Percentiles rank a stretch among this genome's conserved stretches.
These are phyloP conservation scores for Nigrospora oryzae DNA, from an alignment of 2,329 filamentous ascomycete species.

Conservation along the genomic window DNA sequence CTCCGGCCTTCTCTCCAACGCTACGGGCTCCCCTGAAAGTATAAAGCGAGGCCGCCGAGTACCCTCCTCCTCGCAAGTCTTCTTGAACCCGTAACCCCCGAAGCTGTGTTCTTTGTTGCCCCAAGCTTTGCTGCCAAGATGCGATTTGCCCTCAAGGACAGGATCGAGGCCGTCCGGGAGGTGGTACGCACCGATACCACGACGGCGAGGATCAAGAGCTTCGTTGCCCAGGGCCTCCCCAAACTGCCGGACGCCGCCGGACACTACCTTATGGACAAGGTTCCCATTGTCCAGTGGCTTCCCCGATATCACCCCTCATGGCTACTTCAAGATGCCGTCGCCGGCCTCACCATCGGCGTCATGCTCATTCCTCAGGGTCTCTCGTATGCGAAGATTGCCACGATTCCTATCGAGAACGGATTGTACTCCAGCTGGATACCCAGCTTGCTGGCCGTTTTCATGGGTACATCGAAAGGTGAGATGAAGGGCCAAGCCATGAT, in stretches of 20 bases:
- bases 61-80: too few species aligned
- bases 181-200: conserved; percentile 28
- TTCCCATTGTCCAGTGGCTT: conserved; percentile 55
- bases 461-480: conserved; percentile 53
- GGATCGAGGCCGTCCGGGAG: conserved; percentile 13
- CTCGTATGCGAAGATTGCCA: conserved; percentile 55
- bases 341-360: conserved; percentile 51
- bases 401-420: conserved; percentile 51
- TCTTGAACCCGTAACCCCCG: too few species aligned
- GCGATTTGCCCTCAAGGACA: conserved; percentile 2
- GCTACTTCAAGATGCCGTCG: conserved; percentile 53
- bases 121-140: not conserved
- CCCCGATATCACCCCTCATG: conserved; percentile 53
- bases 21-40: too few species aligned
- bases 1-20: too few species aligned
- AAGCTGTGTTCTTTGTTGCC: too few species aligned
- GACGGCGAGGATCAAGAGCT: conserved; percentile 21
- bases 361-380: conserved; percentile 54
- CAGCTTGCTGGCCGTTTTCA: conserved; percentile 46
- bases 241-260: conserved; percentile 42
- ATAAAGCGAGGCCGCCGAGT: too few species aligned
- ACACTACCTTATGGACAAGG: conserved; percentile 50
- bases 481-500: not conserved
- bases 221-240: conserved; percentile 17
- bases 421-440: conserved; percentile 53